These are phyloP conservation scores for Begonia fuchsioides DNA, from an alignment of 306 rosid genomes.

Conservation along the genomic window DNA sequence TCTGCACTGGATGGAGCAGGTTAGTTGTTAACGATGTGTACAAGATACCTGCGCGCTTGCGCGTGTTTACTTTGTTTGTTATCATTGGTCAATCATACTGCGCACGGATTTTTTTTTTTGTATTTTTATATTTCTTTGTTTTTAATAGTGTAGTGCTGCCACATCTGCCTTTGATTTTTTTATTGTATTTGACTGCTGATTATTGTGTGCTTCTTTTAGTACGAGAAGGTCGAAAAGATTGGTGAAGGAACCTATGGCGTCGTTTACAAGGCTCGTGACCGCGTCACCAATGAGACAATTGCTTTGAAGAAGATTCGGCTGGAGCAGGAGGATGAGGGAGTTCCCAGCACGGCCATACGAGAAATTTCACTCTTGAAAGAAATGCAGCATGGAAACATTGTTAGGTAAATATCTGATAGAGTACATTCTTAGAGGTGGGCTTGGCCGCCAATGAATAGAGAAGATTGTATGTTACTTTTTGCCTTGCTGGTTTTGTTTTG, in stretches of 20 bases:
- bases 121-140: background rate
- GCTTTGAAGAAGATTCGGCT: background rate
- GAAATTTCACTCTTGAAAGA: background rate
- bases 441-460: background rate
- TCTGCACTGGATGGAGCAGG: slow-evolving; percentile 12
- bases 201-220: slow-evolving; percentile 6
- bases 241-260: background rate
- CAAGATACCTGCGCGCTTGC: background rate
- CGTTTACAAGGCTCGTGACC: background rate
- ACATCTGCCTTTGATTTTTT: too few relatives aligned
- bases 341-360: background rate
- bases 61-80: background rate
- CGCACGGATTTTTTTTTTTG: background rate
- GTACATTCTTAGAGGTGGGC: background rate
- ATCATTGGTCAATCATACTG: background rate
- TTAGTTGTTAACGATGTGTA: background rate
- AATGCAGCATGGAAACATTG: background rate
- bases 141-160: too few relatives aligned
- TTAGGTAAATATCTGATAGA: background rate
- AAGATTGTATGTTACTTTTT: background rate
- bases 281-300: background rate
- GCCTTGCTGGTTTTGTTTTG: too few relatives aligned
- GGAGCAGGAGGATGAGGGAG: background rate
- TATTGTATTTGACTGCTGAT: background rate
- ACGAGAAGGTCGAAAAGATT: background rate